Evolutionary conservation across 1,139 yeast genomes (phyloP).

Genomic region (Geotrichum candidum): DNA sequence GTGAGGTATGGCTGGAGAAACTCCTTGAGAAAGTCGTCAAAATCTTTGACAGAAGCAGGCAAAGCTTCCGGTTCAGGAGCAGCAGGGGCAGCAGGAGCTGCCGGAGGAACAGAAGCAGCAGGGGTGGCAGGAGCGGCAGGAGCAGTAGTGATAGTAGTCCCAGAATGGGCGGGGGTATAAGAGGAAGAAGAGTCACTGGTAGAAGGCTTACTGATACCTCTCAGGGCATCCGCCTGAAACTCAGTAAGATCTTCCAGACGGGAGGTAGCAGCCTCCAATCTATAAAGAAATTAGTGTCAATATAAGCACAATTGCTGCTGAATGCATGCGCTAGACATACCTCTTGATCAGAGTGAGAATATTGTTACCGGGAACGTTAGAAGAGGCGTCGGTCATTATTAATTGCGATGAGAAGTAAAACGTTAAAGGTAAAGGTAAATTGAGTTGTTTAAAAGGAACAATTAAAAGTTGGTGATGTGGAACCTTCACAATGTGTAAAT

Average conservation of each 20-base stretch:
- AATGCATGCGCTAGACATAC: slow-evolving; percentile 29
- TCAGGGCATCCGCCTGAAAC: slow-evolving; percentile 53
- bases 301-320: neutral
- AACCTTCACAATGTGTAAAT: neutral
- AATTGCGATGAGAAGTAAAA: slow-evolving; percentile 4
- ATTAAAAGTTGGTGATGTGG: slow-evolving; percentile 11
- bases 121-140: slow-evolving; percentile 17
- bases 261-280: slow-evolving; percentile 90
- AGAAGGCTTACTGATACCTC: slow-evolving; percentile 17
- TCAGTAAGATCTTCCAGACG: slow-evolving; percentile 84
- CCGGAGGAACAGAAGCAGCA: slow-evolving; percentile 22
- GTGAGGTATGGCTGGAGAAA: slow-evolving; percentile 49
- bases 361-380: slow-evolving; percentile 72
- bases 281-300: slow-evolving; percentile 9
- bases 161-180: slow-evolving; percentile 19
- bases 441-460: neutral
- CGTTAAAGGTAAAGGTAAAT: neutral
- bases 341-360: slow-evolving; percentile 71
- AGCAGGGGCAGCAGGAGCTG: slow-evolving; percentile 22
- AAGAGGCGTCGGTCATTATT: slow-evolving; percentile 46
- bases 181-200: slow-evolving; percentile 22
- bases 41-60: slow-evolving; percentile 38
- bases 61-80: slow-evolving; percentile 20
- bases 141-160: slow-evolving; percentile 1
- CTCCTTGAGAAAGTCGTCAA: slow-evolving; percentile 49